phyloP scores from a whole-genome alignment of 495 filamentous ascomycete species.

The Penicillium fimorum region DNA sequence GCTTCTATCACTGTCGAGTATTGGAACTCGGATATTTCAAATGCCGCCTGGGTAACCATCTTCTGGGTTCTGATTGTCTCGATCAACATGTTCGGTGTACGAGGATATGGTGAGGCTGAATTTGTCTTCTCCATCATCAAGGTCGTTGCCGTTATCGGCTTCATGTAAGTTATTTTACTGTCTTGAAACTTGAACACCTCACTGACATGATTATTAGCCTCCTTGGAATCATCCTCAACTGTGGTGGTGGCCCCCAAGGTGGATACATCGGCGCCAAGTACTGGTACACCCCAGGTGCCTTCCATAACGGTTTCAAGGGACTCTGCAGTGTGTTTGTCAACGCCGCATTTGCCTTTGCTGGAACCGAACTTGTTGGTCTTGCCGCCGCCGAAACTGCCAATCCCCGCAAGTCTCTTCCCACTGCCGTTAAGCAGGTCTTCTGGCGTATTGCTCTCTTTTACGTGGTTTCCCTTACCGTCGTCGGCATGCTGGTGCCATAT shows the following conservation, averaged over 20 bases:
- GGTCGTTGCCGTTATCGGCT: constrained; percentile 80
- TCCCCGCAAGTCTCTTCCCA: constrained; percentile 81
- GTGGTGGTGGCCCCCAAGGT: constrained; percentile 70
- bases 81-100: constrained; percentile 86
- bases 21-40: constrained; percentile 67
- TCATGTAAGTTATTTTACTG: constrained; percentile 62
- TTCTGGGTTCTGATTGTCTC: constrained; percentile 70
- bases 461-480: constrained; percentile 67
- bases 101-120: constrained; percentile 87
- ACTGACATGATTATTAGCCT: constrained; percentile 49
- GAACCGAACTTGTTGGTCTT: constrained; percentile 90
- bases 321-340: constrained; percentile 92
- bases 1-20: constrained; percentile 86
- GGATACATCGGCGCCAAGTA: constrained; percentile 81
- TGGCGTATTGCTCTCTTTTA: constrained; percentile 94
- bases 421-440: constrained; percentile 90
- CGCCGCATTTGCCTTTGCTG: constrained; percentile 87
- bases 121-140: constrained; percentile 88
- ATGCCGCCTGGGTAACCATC: constrained; percentile 81
- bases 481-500: constrained; percentile 76
- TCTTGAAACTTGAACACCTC: background rate
- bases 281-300: constrained; percentile 85
- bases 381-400: constrained; percentile 86
- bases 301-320: constrained; percentile 91
- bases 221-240: constrained; percentile 74